Evolutionary conservation across 2,329 filamentous ascomycete species (phyloP), one percentile per base, ranked within the genome.

Genomic region (Cercospora brassicicola): DNA sequence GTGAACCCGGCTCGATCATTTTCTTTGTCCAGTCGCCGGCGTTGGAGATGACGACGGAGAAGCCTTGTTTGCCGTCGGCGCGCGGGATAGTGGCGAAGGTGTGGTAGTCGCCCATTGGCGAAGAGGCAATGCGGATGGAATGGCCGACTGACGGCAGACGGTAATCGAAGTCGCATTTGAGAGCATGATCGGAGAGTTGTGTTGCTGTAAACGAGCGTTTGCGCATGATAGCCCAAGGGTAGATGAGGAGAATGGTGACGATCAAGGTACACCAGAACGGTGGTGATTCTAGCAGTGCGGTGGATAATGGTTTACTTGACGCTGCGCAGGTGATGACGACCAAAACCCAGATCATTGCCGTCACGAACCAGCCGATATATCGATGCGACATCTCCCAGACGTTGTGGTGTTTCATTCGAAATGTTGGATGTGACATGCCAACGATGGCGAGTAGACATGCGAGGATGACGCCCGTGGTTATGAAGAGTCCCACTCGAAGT

Each of bases 11-110:
- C 59, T 83, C 80, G 78, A 93, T 92, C 65, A 87, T 85, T 36
- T 83, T 81, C 31, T 81, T 81, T 0, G 91, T 93, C 90, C 91
- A 93, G 79, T 93, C 90, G 20, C 91, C 91, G 2, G 90, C 90
- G 71, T 89, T 90, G 63, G 90, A 91, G 28, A 93, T 84, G 30
- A 93, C 81, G 30, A 90, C 82, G 0, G 89, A 91, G 79, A 90
- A 92, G 15, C 87, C 88, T 64, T 81, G 81, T 13, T 66, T 56
- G 51, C 82, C 74, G 64, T 81, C 76, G 2, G 86, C 83, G 67
- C 87, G 84, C 0, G 90, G 88, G 69, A 93, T 91, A 1, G 89
- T 89, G 51, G 91, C 91, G 75, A 93, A 93, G 0, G 88, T 87
- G 79, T 93, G 91, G 84, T 90, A 92, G 78, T 94, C 91, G 8